phyloP scores from a whole-genome alignment of 257 asterid genomes.

The Voacanga thouarsii region DNA sequence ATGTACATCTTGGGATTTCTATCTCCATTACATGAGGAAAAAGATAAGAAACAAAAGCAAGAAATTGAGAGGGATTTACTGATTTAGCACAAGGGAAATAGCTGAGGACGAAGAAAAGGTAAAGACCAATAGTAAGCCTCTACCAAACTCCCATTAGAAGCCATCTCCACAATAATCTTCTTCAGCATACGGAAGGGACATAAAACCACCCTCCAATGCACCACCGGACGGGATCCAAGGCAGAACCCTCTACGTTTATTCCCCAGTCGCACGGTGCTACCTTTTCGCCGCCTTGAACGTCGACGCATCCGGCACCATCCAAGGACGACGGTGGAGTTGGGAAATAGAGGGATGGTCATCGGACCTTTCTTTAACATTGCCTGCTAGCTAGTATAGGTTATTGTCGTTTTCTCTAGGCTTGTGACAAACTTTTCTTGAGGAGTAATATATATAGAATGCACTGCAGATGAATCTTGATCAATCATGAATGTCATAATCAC shows the following conservation, averaged over 20 bases:
- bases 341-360: slow-evolving; percentile 29
- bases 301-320: slow-evolving; percentile 42
- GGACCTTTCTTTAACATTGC: slow-evolving; percentile 39
- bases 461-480: slow-evolving; percentile 19
- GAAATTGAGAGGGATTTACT: not conserved
- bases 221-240: slow-evolving; percentile 47
- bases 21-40: not conserved
- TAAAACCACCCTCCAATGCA: slow-evolving; percentile 47
- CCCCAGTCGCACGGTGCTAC: slow-evolving; percentile 50
- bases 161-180: slow-evolving; percentile 47
- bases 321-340: slow-evolving; percentile 46
- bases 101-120: slow-evolving; percentile 55
- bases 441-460: slow-evolving; percentile 13
- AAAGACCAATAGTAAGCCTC: slow-evolving; percentile 60
- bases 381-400: not conserved
- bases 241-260: slow-evolving; percentile 54
- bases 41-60: not conserved
- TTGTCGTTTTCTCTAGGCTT: not conserved
- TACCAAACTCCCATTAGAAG: slow-evolving; percentile 32
- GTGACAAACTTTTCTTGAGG: not conserved
- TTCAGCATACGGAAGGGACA: slow-evolving; percentile 44
- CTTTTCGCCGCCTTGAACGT: slow-evolving; percentile 39
- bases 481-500: slow-evolving; percentile 35
- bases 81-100: slow-evolving; percentile 51
- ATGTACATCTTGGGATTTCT: slow-evolving; percentile 5